Evolutionary conservation across 139 green algal species (phyloP).

Genomic region (Chlamydomonas eustigma): DNA sequence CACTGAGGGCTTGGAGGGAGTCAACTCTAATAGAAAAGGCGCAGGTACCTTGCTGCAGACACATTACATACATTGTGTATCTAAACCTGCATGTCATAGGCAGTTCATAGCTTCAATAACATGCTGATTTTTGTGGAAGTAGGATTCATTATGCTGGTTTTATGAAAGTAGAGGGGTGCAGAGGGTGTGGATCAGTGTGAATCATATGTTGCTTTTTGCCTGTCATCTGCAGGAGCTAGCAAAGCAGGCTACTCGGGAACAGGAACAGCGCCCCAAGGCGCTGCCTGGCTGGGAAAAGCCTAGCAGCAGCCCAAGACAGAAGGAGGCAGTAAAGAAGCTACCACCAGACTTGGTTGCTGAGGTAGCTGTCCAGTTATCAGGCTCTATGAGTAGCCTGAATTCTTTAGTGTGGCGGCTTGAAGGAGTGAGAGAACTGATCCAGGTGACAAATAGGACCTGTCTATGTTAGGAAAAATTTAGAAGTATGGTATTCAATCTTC

Average conservation of each 20-base stretch:
- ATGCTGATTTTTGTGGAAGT: too few species aligned
- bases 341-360: neutral
- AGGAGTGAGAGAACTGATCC: conserved; percentile 11
- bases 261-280: neutral
- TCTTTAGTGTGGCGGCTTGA: conserved; percentile 22
- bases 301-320: neutral
- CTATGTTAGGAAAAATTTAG: too few species aligned
- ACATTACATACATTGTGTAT: too few species aligned
- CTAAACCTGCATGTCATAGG: too few species aligned
- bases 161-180: too few species aligned
- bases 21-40: neutral
- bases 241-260: neutral
- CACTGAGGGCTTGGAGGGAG: neutral
- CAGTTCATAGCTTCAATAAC: too few species aligned
- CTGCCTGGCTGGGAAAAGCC: conserved; percentile 6
- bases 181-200: too few species aligned
- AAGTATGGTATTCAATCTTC: too few species aligned
- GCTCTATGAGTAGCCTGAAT: conserved; percentile 3
- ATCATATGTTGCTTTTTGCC: too few species aligned
- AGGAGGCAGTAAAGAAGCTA: neutral
- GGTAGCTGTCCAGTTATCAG: neutral
- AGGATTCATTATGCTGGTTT: too few species aligned
- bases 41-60: conserved; percentile 2
- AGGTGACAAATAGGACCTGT: conserved; percentile 12
- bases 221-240: neutral